These are phyloP conservation scores for Anaeramoeba ignava DNA, from an alignment of 78 protist species.

Conservation along the genomic window DNA sequence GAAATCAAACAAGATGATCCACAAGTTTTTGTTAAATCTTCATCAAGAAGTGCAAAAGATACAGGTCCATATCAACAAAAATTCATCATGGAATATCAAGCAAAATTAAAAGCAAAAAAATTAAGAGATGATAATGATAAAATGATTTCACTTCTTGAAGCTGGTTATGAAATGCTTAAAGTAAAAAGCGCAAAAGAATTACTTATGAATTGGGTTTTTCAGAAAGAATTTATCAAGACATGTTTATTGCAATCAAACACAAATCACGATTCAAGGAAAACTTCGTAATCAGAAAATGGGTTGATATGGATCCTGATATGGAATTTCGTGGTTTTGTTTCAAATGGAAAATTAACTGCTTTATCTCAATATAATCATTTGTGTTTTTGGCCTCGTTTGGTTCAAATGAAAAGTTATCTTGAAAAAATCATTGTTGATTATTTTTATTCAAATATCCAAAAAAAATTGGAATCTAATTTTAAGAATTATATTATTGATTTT, in stretches of 20 bases:
- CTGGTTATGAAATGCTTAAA: not conserved
- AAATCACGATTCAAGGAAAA: slow-evolving; percentile 10
- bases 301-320: slow-evolving; percentile 23
- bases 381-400: not conserved
- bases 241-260: slow-evolving; percentile 10
- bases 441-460: not conserved
- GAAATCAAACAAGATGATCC: not conserved
- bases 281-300: slow-evolving; percentile 19
- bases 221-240: slow-evolving; percentile 16
- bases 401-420: not conserved
- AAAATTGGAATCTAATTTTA: not conserved
- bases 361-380: slow-evolving; percentile 23
- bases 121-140: not conserved
- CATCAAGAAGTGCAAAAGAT: not conserved
- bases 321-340: slow-evolving; percentile 28
- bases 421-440: not conserved
- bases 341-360: not conserved
- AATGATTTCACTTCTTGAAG: not conserved
- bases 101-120: not conserved
- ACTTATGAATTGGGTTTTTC: not conserved
- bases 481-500: slow-evolving; percentile 18
- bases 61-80: not conserved
- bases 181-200: not conserved
- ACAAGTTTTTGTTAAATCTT: not conserved
- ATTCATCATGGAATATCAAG: not conserved